Conservation (phyloP, 768 basidiomycete genomes). For the Pisolithus tinctorius region DNA sequence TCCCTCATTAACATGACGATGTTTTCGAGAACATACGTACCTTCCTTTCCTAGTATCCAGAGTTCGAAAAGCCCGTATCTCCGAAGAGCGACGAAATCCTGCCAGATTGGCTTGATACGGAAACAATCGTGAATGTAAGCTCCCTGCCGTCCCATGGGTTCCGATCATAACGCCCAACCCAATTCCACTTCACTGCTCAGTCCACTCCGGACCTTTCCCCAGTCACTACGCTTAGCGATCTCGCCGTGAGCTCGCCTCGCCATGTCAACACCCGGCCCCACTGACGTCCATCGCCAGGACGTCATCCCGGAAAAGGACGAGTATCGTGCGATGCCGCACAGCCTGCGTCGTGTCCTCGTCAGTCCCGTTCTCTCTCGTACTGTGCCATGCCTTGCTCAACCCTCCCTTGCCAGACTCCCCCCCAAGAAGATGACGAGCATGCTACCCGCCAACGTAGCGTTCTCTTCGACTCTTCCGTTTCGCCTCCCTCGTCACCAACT, state of each 20-base stretch:
- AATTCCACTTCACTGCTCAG: slow-evolving; percentile 4
- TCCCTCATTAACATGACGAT: not conserved
- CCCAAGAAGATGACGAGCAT: slow-evolving; percentile 8
- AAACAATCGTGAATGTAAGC: slow-evolving; percentile 23
- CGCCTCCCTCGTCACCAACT: slow-evolving; percentile 12
- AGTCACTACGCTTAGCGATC: slow-evolving; percentile 16
- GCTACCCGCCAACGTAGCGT: slow-evolving; percentile 19
- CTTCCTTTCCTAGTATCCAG: slow-evolving; percentile 1
- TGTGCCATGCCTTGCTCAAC: not conserved
- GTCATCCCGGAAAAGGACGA: slow-evolving; percentile 23
- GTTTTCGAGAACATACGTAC: not conserved
- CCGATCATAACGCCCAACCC: slow-evolving; percentile 1
- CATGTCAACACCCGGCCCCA: slow-evolving; percentile 10
- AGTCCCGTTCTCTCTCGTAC: slow-evolving; percentile 6
- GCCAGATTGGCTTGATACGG: slow-evolving; percentile 18
- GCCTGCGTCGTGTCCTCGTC: slow-evolving; percentile 24
- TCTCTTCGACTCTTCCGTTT: slow-evolving; percentile 17
- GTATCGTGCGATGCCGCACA: slow-evolving; percentile 23
- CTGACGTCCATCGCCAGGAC: slow-evolving; percentile 22
- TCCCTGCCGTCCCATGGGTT: not conserved
- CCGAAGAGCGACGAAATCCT: slow-evolving; percentile 10
- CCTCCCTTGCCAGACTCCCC: slow-evolving; percentile 15
- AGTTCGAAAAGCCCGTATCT: slow-evolving; percentile 4
- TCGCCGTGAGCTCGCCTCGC: slow-evolving; percentile 20
- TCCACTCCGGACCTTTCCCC: slow-evolving; percentile 18